Evolutionary conservation across 2,329 filamentous ascomycete genomes (phyloP).

Genomic region (Penicillium polonicum): DNA sequence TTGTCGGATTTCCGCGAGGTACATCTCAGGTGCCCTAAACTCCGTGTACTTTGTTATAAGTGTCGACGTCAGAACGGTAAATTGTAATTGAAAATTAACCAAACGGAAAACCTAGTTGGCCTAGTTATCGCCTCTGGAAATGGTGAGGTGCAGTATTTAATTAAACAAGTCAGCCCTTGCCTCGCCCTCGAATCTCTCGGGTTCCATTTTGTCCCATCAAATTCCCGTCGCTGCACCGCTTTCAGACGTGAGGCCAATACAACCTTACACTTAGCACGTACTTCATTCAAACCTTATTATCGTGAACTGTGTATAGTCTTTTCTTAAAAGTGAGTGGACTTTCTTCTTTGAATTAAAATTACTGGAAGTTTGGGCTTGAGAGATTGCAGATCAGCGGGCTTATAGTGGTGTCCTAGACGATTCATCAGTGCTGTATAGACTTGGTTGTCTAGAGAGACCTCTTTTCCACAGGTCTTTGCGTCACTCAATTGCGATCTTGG

Average conservation of each 20-base stretch:
- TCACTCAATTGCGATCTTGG: background rate
- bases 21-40: background rate
- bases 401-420: background rate
- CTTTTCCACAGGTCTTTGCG: background rate
- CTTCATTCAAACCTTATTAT: background rate
- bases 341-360: background rate
- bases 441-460: background rate
- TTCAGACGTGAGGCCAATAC: constrained; percentile 7
- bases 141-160: constrained; percentile 8
- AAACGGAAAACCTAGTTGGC: background rate
- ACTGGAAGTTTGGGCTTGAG: background rate
- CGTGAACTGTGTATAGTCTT: background rate
- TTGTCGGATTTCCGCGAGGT: constrained; percentile 4
- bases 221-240: background rate
- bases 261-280: constrained; percentile 8
- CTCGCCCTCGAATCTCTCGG: constrained; percentile 6
- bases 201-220: background rate
- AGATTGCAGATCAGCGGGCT: background rate
- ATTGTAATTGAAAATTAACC: background rate
- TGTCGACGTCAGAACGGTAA: constrained; percentile 1
- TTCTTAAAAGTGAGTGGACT: background rate
- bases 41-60: background rate
- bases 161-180: constrained; percentile 10
- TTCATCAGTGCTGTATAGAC: background rate
- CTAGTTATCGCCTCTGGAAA: background rate